Evolutionary conservation across 352 stramenopile species (phyloP), one percentile per base, ranked within the genome.

Genomic region (Phytopythium vexans): DNA sequence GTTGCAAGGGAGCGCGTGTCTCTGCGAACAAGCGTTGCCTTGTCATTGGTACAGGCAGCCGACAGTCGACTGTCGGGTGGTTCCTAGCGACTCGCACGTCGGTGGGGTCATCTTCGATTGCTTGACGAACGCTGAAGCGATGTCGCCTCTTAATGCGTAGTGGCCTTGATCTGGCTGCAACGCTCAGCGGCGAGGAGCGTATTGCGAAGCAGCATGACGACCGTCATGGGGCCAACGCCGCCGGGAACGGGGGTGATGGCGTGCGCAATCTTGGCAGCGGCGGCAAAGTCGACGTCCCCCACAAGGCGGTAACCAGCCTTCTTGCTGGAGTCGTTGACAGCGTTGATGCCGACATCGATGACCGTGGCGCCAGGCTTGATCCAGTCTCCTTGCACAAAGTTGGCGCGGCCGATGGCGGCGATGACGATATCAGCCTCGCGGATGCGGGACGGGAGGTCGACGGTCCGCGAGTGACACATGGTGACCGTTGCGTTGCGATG

Each of bases 331-430:
- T 95, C 82, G 41, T 98, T 87, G 4, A 99, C 82, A 16, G 85
- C 84, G 70, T 99, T 99, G 56, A 99, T 99, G 15, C 98, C 97
- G 3, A 99, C 97, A 77, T 99, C 97, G 54, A 99, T 96, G 0
- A 99, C 97, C 4, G 97, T 92, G 12, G 92, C 92, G 21, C 96
- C 97, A 0, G 86, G 77, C 70, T 99, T 99, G 53, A 99, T 74
- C 97, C 97, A 99, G 40, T 95, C 77, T 33, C 77, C 86, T 39
- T 92, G 77, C 12, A 99, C 93, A 56, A 99, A 91, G 32, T 93
- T 62, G 1, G 97, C 77, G 32, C 87, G 73, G 47, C 97, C 97
- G 34, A 98, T 94, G 6, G 97, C 97, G 0, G 96, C 97, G 46
- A 99, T 89, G 36, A 99, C 85, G 60, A 99, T 96, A 68, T 99